Evolutionary conservation across 768 basidiomycete species (phyloP).

Genomic region (Dacryopinax spathularia): DNA sequence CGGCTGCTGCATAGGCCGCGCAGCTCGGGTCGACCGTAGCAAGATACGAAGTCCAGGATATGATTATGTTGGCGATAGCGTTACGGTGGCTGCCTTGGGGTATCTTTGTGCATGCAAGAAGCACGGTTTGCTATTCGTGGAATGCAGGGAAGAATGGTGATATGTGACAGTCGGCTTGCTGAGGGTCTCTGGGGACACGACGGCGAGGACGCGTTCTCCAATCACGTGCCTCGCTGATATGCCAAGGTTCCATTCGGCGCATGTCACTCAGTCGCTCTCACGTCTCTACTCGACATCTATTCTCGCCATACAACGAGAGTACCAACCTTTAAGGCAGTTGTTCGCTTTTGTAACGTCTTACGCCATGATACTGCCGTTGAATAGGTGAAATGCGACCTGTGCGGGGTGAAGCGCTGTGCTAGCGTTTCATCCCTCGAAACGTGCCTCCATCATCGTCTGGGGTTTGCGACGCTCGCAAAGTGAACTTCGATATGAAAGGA

Average conservation of each 20-base stretch:
- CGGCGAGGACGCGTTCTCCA: background rate
- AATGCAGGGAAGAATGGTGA: background rate
- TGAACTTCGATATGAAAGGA: too few relatives aligned
- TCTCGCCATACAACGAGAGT: too few relatives aligned
- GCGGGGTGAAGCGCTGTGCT: too few relatives aligned
- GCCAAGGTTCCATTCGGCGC: background rate
- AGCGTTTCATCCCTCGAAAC: background rate
- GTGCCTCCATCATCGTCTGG: background rate
- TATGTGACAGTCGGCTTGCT: background rate
- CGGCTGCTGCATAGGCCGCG: background rate
- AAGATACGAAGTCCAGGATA: background rate
- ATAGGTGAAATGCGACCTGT: background rate
- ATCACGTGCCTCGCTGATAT: slow-evolving; percentile 1
- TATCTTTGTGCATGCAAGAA: background rate
- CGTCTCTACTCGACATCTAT: too few relatives aligned
- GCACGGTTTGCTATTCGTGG: background rate
- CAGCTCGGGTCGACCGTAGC: background rate
- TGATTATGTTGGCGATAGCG: background rate
- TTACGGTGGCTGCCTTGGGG: too few relatives aligned
- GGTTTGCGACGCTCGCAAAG: background rate
- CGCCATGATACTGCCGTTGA: too few relatives aligned
- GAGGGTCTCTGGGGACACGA: background rate
- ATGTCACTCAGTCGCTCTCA: background rate
- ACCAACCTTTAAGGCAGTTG: too few relatives aligned
- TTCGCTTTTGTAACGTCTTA: too few relatives aligned